Percentiles rank a stretch among this genome's conserved stretches.
These are phyloP conservation scores for Metarhizium humberi DNA, from an alignment of 2,329 filamentous ascomycete genomes.

Conservation along the genomic window DNA sequence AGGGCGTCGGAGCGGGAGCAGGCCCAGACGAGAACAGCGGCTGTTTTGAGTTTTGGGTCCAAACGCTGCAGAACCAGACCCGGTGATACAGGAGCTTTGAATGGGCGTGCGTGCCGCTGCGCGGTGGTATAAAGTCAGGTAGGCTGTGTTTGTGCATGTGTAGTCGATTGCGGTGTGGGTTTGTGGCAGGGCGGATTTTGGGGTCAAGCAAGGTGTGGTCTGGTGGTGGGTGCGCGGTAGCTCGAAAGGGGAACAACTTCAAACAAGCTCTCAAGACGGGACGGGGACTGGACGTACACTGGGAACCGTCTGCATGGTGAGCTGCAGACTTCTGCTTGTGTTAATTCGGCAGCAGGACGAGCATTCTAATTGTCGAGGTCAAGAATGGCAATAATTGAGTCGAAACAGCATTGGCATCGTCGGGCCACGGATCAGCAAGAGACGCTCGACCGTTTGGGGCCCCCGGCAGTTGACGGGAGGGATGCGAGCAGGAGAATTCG, in stretches of 20 bases:
- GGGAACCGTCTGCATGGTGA: conserved; percentile 44
- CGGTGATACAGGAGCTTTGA: conserved; percentile 1
- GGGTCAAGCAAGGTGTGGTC: not conserved
- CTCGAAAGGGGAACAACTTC: not conserved
- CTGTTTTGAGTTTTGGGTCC: not conserved
- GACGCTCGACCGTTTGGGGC: not conserved
- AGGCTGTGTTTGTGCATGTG: not conserved
- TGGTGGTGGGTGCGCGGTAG: not conserved
- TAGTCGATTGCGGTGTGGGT: conserved; percentile 1
- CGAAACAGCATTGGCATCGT: conserved; percentile 9
- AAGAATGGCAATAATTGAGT: conserved; percentile 6
- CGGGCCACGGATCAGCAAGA: not conserved
- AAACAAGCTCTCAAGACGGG: not conserved
- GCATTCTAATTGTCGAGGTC: conserved; percentile 24
- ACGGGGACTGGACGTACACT: conserved; percentile 28
- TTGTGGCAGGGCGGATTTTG: conserved; percentile 1
- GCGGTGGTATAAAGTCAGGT: not conserved
- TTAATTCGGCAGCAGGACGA: conserved; percentile 23
- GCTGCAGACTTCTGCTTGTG: conserved; percentile 29
- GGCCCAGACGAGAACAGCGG: not conserved
- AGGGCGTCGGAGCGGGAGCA: not conserved
- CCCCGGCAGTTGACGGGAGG: not conserved
- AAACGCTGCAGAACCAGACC: conserved; percentile 2
- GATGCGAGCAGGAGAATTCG: not conserved
- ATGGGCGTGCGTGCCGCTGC: not conserved